Evolutionary conservation across 495 filamentous ascomycete species (phyloP).

Genomic region (Pyronema omphalodes): DNA sequence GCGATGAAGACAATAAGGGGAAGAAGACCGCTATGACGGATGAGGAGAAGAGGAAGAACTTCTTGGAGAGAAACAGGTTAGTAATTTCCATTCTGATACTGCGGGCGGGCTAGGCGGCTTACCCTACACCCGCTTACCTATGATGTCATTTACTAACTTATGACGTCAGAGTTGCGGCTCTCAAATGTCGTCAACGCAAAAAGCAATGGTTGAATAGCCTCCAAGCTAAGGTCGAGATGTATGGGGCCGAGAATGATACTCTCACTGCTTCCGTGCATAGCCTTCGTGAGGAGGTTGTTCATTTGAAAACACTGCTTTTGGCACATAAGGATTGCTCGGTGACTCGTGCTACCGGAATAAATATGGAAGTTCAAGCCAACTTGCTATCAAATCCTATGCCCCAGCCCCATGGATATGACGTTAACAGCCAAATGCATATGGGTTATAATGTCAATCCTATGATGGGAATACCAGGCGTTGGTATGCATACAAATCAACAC

Average conservation of each 20-base stretch:
- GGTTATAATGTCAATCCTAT: too few relatives aligned
- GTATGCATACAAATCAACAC: too few relatives aligned
- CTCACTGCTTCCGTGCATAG: constrained; percentile 64
- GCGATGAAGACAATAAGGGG: constrained; percentile 35
- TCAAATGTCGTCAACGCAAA: constrained; percentile 95
- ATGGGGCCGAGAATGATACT: constrained; percentile 74
- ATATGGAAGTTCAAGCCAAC: constrained; percentile 12
- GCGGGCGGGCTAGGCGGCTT: too few relatives aligned
- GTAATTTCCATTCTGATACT: constrained; percentile 21
- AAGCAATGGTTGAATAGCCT: constrained; percentile 97
- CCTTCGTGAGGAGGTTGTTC: constrained; percentile 84
- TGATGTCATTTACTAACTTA: constrained; percentile 24
- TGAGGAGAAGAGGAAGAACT: constrained; percentile 96
- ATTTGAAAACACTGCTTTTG: constrained; percentile 78
- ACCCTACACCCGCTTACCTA: neutral
- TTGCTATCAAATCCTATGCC: neutral
- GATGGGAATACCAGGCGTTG: too few relatives aligned
- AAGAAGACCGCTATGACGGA: constrained; percentile 80
- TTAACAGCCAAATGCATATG: constrained; percentile 1
- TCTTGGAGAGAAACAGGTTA: constrained; percentile 88
- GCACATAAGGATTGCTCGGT: constrained; percentile 96
- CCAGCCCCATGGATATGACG: neutral
- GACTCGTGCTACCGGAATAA: constrained; percentile 65
- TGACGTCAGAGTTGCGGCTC: constrained; percentile 51
- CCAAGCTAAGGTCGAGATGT: constrained; percentile 86